Evolutionary conservation across 225 moss, liverwort and hornwort genomes (phyloP).

Genomic region (Pseudisothecium myosuroides): DNA sequence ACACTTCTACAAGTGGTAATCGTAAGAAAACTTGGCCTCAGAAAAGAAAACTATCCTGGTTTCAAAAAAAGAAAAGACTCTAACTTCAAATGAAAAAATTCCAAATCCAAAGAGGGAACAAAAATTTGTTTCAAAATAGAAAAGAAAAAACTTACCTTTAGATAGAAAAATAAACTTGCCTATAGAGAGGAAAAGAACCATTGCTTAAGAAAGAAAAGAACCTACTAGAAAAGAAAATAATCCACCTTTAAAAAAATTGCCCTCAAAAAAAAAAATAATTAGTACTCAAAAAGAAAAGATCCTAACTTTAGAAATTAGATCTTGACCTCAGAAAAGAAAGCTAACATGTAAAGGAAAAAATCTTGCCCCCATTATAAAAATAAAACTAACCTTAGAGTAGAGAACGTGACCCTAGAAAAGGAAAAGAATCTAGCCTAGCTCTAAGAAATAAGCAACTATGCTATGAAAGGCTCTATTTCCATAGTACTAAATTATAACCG

Average conservation of each 20-base stretch:
- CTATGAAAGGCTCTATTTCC: background rate
- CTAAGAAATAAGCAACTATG: background rate
- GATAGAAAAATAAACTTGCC: background rate
- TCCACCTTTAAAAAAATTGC: background rate
- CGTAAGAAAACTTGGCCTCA: background rate
- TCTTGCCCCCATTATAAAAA: accelerated
- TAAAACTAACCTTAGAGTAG: background rate
- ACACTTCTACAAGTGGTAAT: background rate
- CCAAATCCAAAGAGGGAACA: accelerated
- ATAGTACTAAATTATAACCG: accelerated
- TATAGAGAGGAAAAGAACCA: accelerated
- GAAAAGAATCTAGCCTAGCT: accelerated
- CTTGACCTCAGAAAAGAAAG: accelerated
- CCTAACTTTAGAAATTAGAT: accelerated
- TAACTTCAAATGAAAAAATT: background rate
- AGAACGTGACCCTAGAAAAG: background rate
- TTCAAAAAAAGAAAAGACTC: background rate
- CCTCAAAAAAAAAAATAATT: no score
- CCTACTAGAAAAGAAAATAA: background rate
- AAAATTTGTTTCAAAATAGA: background rate
- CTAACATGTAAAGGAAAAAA: background rate
- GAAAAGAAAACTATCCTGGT: no score
- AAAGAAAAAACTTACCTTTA: background rate
- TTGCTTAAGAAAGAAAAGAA: background rate
- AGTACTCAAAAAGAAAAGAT: background rate